These are phyloP conservation scores for Aspergillus coremiiformis DNA, from an alignment of 495 filamentous ascomycete species.

Conservation along the genomic window DNA sequence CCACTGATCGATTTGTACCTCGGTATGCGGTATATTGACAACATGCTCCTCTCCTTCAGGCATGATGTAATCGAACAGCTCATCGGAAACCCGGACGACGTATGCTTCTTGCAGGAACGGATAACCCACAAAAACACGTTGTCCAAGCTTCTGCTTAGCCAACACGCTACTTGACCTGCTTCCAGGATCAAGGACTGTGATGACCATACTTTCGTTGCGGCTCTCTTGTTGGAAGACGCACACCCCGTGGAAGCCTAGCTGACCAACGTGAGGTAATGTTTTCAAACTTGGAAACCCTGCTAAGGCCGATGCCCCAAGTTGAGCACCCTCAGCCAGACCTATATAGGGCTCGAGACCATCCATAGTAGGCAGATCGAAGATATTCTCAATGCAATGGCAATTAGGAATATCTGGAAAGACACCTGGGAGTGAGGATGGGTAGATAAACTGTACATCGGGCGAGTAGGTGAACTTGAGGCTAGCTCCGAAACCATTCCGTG, in stretches of 20 bases:
- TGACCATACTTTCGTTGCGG: conserved; percentile 92
- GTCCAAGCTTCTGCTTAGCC: conserved; percentile 72
- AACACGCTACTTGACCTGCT: conserved; percentile 57
- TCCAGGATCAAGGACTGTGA: conserved; percentile 72
- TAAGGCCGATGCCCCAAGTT: conserved; percentile 69
- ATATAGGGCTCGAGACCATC: conserved; percentile 83
- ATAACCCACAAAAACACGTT: conserved; percentile 86
- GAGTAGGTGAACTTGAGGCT: conserved; percentile 88
- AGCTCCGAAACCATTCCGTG: conserved; percentile 84
- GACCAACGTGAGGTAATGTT: conserved; percentile 70
- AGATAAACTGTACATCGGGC: conserved; percentile 64
- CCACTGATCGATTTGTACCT: conserved; percentile 75
- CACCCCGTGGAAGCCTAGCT: conserved; percentile 82
- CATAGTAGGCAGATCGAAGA: conserved; percentile 87
- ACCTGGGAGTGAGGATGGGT: conserved; percentile 78
- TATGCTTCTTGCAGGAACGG: conserved; percentile 94
- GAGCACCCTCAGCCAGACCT: conserved; percentile 80
- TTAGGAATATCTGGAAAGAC: conserved; percentile 84
- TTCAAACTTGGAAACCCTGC: conserved; percentile 91
- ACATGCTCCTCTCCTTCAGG: conserved; percentile 54
- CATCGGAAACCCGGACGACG: conserved; percentile 81
- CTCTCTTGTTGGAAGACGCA: conserved; percentile 97
- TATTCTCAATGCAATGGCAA: conserved; percentile 89
- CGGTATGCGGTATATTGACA: conserved; percentile 60
- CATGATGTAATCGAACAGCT: conserved; percentile 83